These are phyloP conservation scores for Achlya hypogyna DNA, from an alignment of 352 stramenopile species.

Conservation along the genomic window DNA sequence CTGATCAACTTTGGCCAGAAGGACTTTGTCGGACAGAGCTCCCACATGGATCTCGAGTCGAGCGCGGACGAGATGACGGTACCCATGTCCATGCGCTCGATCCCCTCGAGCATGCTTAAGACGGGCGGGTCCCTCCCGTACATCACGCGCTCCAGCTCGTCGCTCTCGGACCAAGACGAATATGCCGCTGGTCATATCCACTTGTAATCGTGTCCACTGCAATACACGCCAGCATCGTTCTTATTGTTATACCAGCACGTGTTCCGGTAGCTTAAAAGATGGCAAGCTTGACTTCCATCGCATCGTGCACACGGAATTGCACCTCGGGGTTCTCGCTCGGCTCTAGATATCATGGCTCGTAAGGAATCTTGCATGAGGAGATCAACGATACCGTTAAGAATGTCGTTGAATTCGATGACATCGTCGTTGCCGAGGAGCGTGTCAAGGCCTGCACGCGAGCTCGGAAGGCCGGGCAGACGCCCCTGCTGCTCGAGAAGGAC, in stretches of 20 bases:
- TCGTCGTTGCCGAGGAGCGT: conserved; percentile 73
- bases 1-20: conserved; percentile 32
- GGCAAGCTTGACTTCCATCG: conserved; percentile 84
- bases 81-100: conserved; percentile 1
- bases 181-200: conserved; percentile 16
- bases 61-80: conserved; percentile 18
- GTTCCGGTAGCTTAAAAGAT: conserved; percentile 61
- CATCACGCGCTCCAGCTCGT: neutral
- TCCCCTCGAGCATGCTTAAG: neutral
- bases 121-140: neutral
- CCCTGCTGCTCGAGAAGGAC: conserved; percentile 76
- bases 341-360: conserved; percentile 28
- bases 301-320: conserved; percentile 75
- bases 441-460: conserved; percentile 62
- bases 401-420: conserved; percentile 70
- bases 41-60: conserved; percentile 82
- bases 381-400: conserved; percentile 56
- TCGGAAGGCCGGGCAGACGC: conserved; percentile 75
- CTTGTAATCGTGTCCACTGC: conserved; percentile 20
- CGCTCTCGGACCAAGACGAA: neutral
- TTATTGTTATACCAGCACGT: too few relatives aligned
- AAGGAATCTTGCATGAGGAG: neutral
- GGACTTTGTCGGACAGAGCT: conserved; percentile 54
- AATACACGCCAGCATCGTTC: too few relatives aligned
- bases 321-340: conserved; percentile 68